Evolutionary conservation across 352 stramenopile species (phyloP).

Genomic region (Phytophthora brassicae): DNA sequence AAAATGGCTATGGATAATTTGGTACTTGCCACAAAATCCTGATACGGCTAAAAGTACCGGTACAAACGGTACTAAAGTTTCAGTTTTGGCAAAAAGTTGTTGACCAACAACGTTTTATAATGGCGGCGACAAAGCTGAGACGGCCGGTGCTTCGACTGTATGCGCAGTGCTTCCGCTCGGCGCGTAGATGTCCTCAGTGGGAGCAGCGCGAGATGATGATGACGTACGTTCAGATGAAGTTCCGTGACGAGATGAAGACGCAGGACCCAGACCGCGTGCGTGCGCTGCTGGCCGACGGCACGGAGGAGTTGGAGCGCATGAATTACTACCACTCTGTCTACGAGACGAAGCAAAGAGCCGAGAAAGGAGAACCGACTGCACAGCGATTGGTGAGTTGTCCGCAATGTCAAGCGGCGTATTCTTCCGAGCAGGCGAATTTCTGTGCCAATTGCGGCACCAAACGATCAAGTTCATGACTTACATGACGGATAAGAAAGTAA

Average conservation of each 20-base stretch:
- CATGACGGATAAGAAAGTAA: background rate
- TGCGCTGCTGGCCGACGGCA: constrained; percentile 55
- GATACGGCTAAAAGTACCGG: no score
- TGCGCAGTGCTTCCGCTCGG: constrained; percentile 72
- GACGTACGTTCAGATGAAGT: constrained; percentile 78
- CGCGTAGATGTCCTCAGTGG: constrained; percentile 70
- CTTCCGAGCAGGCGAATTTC: constrained; percentile 62
- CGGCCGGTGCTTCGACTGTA: constrained; percentile 65
- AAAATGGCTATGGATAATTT: no score
- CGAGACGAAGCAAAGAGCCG: constrained; percentile 52
- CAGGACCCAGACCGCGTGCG: constrained; percentile 60
- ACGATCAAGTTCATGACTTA: constrained; percentile 33
- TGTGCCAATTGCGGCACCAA: constrained; percentile 75
- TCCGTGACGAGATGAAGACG: constrained; percentile 52
- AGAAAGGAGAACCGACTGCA: background rate
- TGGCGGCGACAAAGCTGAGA: constrained; percentile 23
- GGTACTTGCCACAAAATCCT: no score
- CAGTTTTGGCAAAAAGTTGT: constrained; percentile 21
- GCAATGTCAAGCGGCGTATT: constrained; percentile 46
- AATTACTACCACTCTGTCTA: constrained; percentile 88
- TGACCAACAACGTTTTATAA: no score
- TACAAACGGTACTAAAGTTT: no score
- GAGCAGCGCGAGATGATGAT: constrained; percentile 87
- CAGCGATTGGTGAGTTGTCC: constrained; percentile 28
- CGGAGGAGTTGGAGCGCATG: constrained; percentile 83